Evolutionary conservation across 2,329 filamentous ascomycete species (phyloP).

Genomic region (Aspergillus fumigatus): DNA sequence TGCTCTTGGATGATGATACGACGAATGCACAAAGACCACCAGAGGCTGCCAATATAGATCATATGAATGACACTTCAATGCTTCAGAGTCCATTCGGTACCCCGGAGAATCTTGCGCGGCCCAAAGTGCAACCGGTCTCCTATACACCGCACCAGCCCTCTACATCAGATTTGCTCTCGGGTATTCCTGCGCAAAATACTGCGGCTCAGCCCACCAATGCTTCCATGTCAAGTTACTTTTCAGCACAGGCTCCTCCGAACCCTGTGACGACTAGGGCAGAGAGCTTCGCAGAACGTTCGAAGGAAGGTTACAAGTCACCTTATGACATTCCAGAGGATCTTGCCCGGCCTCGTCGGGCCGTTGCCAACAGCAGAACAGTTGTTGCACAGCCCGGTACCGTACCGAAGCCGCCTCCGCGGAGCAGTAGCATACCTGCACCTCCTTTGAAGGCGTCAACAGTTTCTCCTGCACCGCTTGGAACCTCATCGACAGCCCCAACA

Average conservation of each 20-base stretch:
- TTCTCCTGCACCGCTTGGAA: constrained; percentile 22
- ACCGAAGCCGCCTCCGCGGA: constrained; percentile 56
- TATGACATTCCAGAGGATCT: constrained; percentile 94
- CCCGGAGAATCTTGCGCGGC: constrained; percentile 17
- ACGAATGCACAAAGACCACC: constrained; percentile 15
- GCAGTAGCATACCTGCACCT: constrained; percentile 53
- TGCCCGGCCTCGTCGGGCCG: constrained; percentile 57
- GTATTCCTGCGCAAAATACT: constrained; percentile 23
- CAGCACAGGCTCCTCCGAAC: constrained; percentile 22
- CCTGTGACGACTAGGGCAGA: constrained; percentile 53
- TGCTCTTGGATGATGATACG: constrained; percentile 63
- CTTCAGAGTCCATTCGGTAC: constrained; percentile 26
- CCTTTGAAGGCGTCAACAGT: constrained; percentile 13
- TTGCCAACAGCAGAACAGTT: constrained; percentile 54
- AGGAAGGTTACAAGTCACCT: constrained; percentile 87
- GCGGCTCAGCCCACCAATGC: constrained; percentile 11
- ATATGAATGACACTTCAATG: constrained; percentile 20
- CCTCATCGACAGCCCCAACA: constrained; percentile 29
- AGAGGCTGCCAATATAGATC: constrained; percentile 5
- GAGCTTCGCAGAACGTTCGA: constrained; percentile 86
- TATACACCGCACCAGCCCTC: constrained; percentile 51
- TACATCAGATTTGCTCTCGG: constrained; percentile 43
- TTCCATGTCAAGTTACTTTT: constrained; percentile 23
- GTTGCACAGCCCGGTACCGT: constrained; percentile 41
- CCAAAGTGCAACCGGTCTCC: constrained; percentile 31